Base-by-base conservation (phyloP, 495 filamentous ascomycete genomes). In the Astrothelium subdiscretum region DNA sequence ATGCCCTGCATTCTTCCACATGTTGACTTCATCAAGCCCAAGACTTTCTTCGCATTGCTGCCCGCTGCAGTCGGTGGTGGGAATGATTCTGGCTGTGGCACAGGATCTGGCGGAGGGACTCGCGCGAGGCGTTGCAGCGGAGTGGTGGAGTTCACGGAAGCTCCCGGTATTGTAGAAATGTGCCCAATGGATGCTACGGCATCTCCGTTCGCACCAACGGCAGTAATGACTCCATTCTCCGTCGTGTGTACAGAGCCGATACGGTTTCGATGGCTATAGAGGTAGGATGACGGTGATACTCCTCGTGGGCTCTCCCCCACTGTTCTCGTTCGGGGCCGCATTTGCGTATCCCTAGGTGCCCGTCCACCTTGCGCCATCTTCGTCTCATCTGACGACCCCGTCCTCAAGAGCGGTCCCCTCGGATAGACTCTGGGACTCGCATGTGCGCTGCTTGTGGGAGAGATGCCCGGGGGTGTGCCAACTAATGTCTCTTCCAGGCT, bases 1-100 rank as follows among this genome's bases (percentile, higher is more conserved):
- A 81, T 80, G 57, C 87, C 87, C 63, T 80, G 81, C 87, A 89
- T 90, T 63, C 81, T 76, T 12, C 87, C 87, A 57, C 84, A 83
- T 12, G 86, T 74, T 22, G 75, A 79, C 66, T 82, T 85, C 87
- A 90, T 89, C 51, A 91, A 69, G 65, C 81, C 76, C 60, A 88
- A 71, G 13, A 90, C 79, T 63, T 78, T 84, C 61, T 84, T 82
- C 20, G 82, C 83, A 71, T 87, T 82, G 24, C 5, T 26, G 11
- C 48, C 48, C 6, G 24, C 6, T n/a, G 24, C 24, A 26, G 20
- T 11, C 8, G 24, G n/a, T 15, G 48, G 20, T 24, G 48, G 15
- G 48, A 54, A 67, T 18, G 22, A 63, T 65, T 26, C 67, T 15
- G 48, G 12, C 20, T 26, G n/a, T 24, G 48, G 58, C 18, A 59